Conservation (phyloP, 495 filamentous ascomycete genomes). For the Elasticomyces elasticus region DNA sequence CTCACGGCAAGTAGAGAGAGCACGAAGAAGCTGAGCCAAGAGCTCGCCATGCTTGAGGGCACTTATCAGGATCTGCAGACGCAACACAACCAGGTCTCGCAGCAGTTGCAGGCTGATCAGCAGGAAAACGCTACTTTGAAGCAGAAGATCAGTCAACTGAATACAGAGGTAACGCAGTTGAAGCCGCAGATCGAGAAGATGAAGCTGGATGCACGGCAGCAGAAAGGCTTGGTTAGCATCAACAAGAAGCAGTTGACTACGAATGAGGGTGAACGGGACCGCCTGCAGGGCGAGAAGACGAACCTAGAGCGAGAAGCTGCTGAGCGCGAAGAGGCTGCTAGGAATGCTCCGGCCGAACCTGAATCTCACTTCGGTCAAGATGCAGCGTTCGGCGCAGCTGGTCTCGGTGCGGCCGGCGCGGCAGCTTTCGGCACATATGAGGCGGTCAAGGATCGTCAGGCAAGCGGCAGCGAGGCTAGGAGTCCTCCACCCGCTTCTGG, state of each 20-base stretch:
- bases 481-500: neutral
- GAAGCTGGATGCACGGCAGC: conserved; percentile 77
- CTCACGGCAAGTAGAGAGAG: conserved; percentile 64
- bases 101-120: conserved; percentile 73
- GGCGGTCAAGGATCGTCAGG: conserved; percentile 3
- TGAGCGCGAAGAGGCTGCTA: conserved; percentile 34
- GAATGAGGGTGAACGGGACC: conserved; percentile 76
- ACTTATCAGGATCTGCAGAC: conserved; percentile 73
- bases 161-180: conserved; percentile 68
- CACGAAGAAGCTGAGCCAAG: conserved; percentile 69
- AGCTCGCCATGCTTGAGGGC: conserved; percentile 71
- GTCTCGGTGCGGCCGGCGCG: conserved; percentile 5
- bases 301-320: conserved; percentile 54
- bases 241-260: conserved; percentile 95
- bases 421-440: conserved; percentile 11
- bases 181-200: conserved; percentile 86
- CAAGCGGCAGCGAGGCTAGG: neutral
- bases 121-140: conserved; percentile 78
- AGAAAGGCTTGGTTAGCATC: conserved; percentile 91
- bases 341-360: conserved; percentile 28
- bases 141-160: conserved; percentile 73
- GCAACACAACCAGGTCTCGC: conserved; percentile 66
- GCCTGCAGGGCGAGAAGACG: conserved; percentile 66
- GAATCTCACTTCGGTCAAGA: conserved; percentile 2
- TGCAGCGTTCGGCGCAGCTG: conserved; percentile 4